These are phyloP conservation scores for Aquilaria yunnanensis DNA, from an alignment of 345 rosid genomes.

Conservation along the genomic window DNA sequence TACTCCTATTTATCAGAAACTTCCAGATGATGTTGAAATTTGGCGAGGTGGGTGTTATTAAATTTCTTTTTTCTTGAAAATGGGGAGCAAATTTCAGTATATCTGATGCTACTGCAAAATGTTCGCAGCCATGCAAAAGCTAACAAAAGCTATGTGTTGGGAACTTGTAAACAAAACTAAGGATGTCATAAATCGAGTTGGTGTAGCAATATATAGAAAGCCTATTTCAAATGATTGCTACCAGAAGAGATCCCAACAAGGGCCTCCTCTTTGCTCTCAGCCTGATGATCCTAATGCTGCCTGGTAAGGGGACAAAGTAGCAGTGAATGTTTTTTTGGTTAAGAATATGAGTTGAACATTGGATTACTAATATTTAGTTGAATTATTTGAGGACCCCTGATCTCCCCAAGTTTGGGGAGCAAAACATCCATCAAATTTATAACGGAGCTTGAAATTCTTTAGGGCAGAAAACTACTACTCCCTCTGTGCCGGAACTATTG, in stretches of 20 bases:
- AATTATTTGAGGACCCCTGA: too few relatives aligned
- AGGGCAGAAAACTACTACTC: too few relatives aligned
- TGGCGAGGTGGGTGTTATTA: constrained; percentile 42
- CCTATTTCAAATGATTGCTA: constrained; percentile 76
- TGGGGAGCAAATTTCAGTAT: constrained; percentile 10
- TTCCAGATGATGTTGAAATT: constrained; percentile 46
- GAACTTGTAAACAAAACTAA: constrained; percentile 54
- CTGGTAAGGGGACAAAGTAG: constrained; percentile 33
- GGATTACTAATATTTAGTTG: too few relatives aligned
- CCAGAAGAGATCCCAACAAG: constrained; percentile 45
- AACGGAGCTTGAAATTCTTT: too few relatives aligned
- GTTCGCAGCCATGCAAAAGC: constrained; percentile 67
- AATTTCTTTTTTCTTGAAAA: neutral
- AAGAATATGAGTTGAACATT: too few relatives aligned
- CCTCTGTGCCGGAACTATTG: too few relatives aligned
- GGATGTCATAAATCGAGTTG: constrained; percentile 67
- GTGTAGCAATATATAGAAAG: constrained; percentile 68
- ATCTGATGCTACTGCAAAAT: constrained; percentile 15
- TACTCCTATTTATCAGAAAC: constrained; percentile 61
- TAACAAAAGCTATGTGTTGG: constrained; percentile 81
- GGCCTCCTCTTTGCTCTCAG: constrained; percentile 62
- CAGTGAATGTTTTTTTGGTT: too few relatives aligned
- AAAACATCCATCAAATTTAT: too few relatives aligned
- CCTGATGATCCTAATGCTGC: constrained; percentile 92
- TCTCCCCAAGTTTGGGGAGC: too few relatives aligned